Evolutionary conservation across 768 basidiomycete genomes (phyloP).

Genomic region (Termitomyces sp.): DNA sequence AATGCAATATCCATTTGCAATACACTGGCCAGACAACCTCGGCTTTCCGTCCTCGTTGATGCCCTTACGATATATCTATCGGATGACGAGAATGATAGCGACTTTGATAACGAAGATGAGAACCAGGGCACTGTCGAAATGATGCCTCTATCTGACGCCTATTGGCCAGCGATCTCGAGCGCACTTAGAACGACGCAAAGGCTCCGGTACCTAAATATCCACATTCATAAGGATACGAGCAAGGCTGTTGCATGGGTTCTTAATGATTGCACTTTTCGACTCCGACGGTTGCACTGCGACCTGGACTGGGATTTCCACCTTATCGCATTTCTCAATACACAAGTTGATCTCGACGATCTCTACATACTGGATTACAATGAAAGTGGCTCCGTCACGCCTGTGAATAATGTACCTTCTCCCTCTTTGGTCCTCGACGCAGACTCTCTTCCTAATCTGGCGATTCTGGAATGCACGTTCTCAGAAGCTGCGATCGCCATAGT

Average conservation of each 20-base stretch:
- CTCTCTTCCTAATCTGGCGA: conserved; percentile 43
- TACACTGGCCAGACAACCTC: conserved; percentile 37
- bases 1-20: conserved; percentile 39
- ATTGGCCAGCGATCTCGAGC: conserved; percentile 45
- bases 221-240: conserved; percentile 31
- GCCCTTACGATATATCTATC: conserved; percentile 45
- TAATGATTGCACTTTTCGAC: conserved; percentile 39
- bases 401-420: conserved; percentile 18
- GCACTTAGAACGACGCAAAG: conserved; percentile 41
- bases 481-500: conserved; percentile 55
- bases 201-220: conserved; percentile 49
- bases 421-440: conserved; percentile 20
- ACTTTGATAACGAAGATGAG: conserved; percentile 21
- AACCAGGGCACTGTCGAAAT: conserved; percentile 17
- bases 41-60: conserved; percentile 47
- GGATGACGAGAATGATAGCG: conserved; percentile 24
- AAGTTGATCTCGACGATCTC: conserved; percentile 42
- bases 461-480: conserved; percentile 61
- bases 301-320: conserved; percentile 58
- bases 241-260: conserved; percentile 36
- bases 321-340: conserved; percentile 44
- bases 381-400: conserved; percentile 8
- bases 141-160: conserved; percentile 24
- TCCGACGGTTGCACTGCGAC: conserved; percentile 61
- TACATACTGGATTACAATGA: conserved; percentile 41